Base-by-base conservation (phyloP, 352 stramenopile species). In the Phytopythium cucurbitacearum region DNA sequence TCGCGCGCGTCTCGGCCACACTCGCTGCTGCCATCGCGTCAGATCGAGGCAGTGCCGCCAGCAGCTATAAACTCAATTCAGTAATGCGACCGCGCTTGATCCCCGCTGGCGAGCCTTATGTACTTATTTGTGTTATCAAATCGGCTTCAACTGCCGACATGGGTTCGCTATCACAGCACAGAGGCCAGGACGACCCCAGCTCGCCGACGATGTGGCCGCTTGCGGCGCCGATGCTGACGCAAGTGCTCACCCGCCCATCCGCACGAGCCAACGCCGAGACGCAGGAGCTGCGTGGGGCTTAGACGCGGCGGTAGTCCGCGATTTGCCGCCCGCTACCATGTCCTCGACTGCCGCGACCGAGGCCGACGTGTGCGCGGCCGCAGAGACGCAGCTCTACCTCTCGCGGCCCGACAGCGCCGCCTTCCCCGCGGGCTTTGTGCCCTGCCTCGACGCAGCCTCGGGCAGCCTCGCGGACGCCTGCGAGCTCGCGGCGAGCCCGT, bases 1-100 rank as follows among this genome's bases (percentile, higher is more conserved):
- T n/a, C n/a, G n/a, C n/a, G n/a, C n/a, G 21, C 21, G 21, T 28
- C 21, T 28, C 21, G 21, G 15, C 42, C 42, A 4, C 42, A 48
- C 16, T 16, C 42, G 42, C 42, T 1, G 7, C 5, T 3, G 16
- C 16, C 43, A 7, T 8, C 43, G 43, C 5, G 43, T 38, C 43
- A 48, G 43, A 48, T 38, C 10, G 43, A 38, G 43, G 43, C 43
- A 13, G 43, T 12, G 6, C 2, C 43, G 21, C 2, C 5, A 8
- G n/a, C 40, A 45, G 40, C 40, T 45, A 48, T 32, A 48, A 48
- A 39, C 43, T 38, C 43, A 48, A 48, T 12, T 13, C 42, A 48
- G 42, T 48, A 8, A 4, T 16, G 21, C 21, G 21, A 28, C 21
- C 21, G 21, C 21, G 21, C 21, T 28, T 28, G 21, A 28, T 28